phyloP scores from a whole-genome alignment of 2,329 filamentous ascomycete genomes.

The Coniella lustricola region DNA sequence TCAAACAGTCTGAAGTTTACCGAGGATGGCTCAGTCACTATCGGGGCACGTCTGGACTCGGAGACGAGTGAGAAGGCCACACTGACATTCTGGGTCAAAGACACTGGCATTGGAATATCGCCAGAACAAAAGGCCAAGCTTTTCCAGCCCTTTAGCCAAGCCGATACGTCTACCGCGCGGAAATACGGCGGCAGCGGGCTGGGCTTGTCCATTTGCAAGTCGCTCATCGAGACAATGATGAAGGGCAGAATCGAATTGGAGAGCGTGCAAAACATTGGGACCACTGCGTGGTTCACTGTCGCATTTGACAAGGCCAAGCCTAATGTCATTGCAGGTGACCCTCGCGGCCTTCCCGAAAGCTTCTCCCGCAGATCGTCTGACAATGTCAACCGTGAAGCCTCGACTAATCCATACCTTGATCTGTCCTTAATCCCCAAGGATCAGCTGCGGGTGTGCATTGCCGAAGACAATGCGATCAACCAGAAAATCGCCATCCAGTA shows the following conservation, averaged over 20 bases:
- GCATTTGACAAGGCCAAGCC: slow-evolving; percentile 74
- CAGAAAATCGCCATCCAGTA: slow-evolving; percentile 92
- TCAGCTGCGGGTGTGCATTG: slow-evolving; percentile 81
- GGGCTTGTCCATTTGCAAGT: slow-evolving; percentile 90
- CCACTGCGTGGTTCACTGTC: slow-evolving; percentile 70
- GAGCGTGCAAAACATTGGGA: slow-evolving; percentile 65
- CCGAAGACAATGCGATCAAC: slow-evolving; percentile 92
- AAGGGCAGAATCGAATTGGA: slow-evolving; percentile 78
- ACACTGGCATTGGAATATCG: slow-evolving; percentile 88
- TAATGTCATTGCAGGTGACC: slow-evolving; percentile 50
- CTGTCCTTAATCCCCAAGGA: slow-evolving; percentile 68
- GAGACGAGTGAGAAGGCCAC: slow-evolving; percentile 65
- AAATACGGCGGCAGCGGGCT: slow-evolving; percentile 90
- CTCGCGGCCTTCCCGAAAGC: slow-evolving; percentile 13
- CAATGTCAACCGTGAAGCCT: slow-evolving; percentile 27
- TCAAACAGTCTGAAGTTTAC: slow-evolving; percentile 95
- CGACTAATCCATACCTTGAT: slow-evolving; percentile 48
- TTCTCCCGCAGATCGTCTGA: slow-evolving; percentile 17
- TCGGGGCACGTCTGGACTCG: slow-evolving; percentile 64
- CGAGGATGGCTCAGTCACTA: slow-evolving; percentile 76
- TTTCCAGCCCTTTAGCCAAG: slow-evolving; percentile 89
- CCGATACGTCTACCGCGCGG: slow-evolving; percentile 80
- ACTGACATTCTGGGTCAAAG: slow-evolving; percentile 77
- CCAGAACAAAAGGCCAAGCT: slow-evolving; percentile 75
- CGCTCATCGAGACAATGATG: slow-evolving; percentile 87